These are phyloP conservation scores for Neurospora hispaniola DNA, from an alignment of 495 filamentous ascomycete species.

Conservation along the genomic window DNA sequence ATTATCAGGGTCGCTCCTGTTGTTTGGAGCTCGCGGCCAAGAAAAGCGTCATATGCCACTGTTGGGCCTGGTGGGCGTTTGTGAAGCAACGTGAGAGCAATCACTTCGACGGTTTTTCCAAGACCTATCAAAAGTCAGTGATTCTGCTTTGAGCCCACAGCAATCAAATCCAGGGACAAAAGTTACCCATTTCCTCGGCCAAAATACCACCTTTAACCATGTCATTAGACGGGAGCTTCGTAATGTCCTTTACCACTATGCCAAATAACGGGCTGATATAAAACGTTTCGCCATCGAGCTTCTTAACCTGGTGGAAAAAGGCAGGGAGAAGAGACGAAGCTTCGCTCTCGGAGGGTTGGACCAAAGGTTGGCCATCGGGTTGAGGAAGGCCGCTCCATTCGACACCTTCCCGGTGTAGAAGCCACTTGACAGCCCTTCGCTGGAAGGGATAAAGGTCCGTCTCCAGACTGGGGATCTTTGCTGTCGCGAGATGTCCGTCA, in stretches of 20 bases:
- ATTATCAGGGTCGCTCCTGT: slow-evolving; percentile 75
- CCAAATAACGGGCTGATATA: slow-evolving; percentile 55
- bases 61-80: slow-evolving; percentile 16
- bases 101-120: slow-evolving; percentile 87
- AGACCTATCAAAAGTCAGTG: slow-evolving; percentile 32
- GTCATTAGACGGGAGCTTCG: slow-evolving; percentile 32
- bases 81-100: slow-evolving; percentile 63
- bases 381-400: slow-evolving; percentile 13
- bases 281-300: slow-evolving; percentile 21
- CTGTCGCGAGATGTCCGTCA: slow-evolving; percentile 10
- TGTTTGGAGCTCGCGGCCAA: slow-evolving; percentile 27
- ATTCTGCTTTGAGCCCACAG: neutral
- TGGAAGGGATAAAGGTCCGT: slow-evolving; percentile 36
- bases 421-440: slow-evolving; percentile 33
- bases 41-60: slow-evolving; percentile 15
- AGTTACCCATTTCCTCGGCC: slow-evolving; percentile 77
- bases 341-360: slow-evolving; percentile 6
- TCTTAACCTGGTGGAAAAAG: slow-evolving; percentile 12
- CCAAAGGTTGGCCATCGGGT: slow-evolving; percentile 1
- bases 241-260: slow-evolving; percentile 43
- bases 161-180: neutral
- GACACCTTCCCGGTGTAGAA: slow-evolving; percentile 34
- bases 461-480: slow-evolving; percentile 20
- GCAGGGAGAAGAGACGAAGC: slow-evolving; percentile 2
- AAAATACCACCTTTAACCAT: slow-evolving; percentile 56